Percentiles rank a stretch among this genome's conserved stretches.
phyloP scores from a whole-genome alignment of 2,329 filamentous ascomycete genomes.

The Parafenestella ontariensis region DNA sequence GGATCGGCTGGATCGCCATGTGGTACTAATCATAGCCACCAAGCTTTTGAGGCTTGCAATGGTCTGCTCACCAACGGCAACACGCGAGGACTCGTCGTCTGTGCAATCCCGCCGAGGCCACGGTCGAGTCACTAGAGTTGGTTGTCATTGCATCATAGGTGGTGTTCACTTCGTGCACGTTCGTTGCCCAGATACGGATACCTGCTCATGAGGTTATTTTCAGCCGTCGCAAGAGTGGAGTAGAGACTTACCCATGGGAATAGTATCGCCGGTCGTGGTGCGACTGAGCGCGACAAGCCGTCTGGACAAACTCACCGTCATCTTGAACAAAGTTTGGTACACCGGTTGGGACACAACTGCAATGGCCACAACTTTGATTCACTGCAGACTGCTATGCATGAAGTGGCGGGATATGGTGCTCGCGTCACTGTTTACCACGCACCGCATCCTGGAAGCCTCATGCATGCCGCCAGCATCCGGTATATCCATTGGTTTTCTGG shows the following conservation, averaged over 20 bases:
- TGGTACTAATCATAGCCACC: slow-evolving; percentile 15
- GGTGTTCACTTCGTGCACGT: not conserved
- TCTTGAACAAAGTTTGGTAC: slow-evolving; percentile 1
- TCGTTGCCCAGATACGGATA: slow-evolving; percentile 4
- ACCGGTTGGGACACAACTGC: slow-evolving; percentile 11
- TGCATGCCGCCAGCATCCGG: slow-evolving; percentile 17
- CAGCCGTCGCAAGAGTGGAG: not conserved
- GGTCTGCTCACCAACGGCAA: slow-evolving; percentile 10
- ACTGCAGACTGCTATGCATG: slow-evolving; percentile 11
- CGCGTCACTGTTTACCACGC: slow-evolving; percentile 19
- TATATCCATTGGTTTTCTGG: slow-evolving; percentile 14
- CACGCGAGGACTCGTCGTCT: slow-evolving; percentile 8
- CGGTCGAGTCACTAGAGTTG: slow-evolving; percentile 2
- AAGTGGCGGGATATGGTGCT: slow-evolving; percentile 10
- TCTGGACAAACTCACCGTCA: not conserved
- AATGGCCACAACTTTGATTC: not conserved
- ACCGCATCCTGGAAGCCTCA: slow-evolving; percentile 21
- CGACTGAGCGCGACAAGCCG: not conserved
- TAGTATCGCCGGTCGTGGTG: not conserved
- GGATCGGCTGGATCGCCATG: slow-evolving; percentile 12
- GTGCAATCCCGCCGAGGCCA: slow-evolving; percentile 5
- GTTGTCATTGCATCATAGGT: slow-evolving; percentile 19
- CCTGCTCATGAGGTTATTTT: slow-evolving; percentile 7
- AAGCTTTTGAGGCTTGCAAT: slow-evolving; percentile 14
- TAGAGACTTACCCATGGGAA: not conserved